These are phyloP conservation scores for Striga hermonthica DNA, from an alignment of 305 asterid genomes.

Conservation along the genomic window DNA sequence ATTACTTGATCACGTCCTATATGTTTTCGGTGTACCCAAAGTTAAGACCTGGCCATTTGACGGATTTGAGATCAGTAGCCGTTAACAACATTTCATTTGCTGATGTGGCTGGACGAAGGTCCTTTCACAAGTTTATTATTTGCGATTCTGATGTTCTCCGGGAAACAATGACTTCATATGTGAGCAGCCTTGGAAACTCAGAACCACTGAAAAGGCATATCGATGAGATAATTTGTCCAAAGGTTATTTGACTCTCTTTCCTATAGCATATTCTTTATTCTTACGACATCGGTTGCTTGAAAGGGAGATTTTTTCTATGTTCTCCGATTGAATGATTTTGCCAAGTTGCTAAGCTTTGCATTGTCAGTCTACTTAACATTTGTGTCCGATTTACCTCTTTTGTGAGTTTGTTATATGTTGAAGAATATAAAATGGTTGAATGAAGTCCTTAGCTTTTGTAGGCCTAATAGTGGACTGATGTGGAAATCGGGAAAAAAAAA, in stretches of 20 bases:
- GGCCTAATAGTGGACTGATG: too few relatives aligned
- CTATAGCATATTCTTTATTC: conserved; percentile 13
- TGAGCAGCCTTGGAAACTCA: conserved; percentile 41
- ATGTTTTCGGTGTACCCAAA: conserved; percentile 74
- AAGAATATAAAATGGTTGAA: conserved; percentile 13
- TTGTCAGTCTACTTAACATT: conserved; percentile 7
- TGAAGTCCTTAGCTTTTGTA: neutral
- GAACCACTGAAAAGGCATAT: conserved; percentile 33
- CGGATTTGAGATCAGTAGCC: conserved; percentile 82
- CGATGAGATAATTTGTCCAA: conserved; percentile 75
- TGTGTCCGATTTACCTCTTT: conserved; percentile 7
- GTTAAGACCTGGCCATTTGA: conserved; percentile 88
- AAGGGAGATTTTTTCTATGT: conserved; percentile 14
- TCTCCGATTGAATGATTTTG: conserved; percentile 2
- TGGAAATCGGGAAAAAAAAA: too few relatives aligned
- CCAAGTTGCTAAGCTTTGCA: neutral
- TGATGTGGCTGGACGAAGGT: conserved; percentile 63
- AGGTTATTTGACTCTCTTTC: conserved; percentile 51
- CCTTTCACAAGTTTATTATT: conserved; percentile 64
- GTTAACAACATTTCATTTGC: conserved; percentile 86
- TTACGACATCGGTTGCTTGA: conserved; percentile 20
- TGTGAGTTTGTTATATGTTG: neutral
- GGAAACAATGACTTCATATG: conserved; percentile 61
- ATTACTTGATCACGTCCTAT: conserved; percentile 92
- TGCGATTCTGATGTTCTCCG: conserved; percentile 62